Base-by-base conservation (phyloP, 2,329 filamentous ascomycete species). In the Cryphonectria japonica region DNA sequence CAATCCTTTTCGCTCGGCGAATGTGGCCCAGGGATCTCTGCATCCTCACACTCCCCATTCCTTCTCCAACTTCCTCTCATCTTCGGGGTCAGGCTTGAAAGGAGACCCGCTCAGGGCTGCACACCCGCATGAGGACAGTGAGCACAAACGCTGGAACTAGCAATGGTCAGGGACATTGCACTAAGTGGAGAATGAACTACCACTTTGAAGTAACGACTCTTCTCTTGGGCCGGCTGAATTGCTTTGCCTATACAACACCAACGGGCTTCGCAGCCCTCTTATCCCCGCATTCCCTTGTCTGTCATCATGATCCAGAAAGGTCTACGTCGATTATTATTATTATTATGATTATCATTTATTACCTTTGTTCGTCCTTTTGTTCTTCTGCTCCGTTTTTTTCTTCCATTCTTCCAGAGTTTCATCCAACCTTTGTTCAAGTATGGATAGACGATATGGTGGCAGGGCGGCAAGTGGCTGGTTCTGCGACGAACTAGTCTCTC, bases 1-100 rank as follows among this genome's bases (percentile, higher is more conserved):
- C 6, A 71, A 71, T 57, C 69, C 80, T 16, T 79, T 77, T 57
- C 76, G 78, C 2, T 69, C 75, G 8, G 70, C 75, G 4, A 72
- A 68, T 29, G 73, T 79, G 22, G 62, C 73, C 0, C 70, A 74
- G 16, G 72, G 72, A 0, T 32, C 71, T 1, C 74, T 76, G 14
- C 71, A 72, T 37, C 54, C 72, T 6, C 75, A 76, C 7, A 43
- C 65, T 39, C 70, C 71, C 26, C 71, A 71, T 14, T 41, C 73
- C 0, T 78, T 76, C 43, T 67, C 75, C 11, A 75, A 73, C 43
- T 76, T 74, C 37, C 67, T 76, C 39, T 29, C 73, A 29, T 2
- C 74, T 70, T 50, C 73, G 3, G 66, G 66, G 1, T 63, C 72
- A 22, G 70, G 72, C 3, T 57, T 75, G 63, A 77, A 76, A 57